phyloP scores from a whole-genome alignment of 2,329 filamentous ascomycete genomes.

The Didymella pomorum region DNA sequence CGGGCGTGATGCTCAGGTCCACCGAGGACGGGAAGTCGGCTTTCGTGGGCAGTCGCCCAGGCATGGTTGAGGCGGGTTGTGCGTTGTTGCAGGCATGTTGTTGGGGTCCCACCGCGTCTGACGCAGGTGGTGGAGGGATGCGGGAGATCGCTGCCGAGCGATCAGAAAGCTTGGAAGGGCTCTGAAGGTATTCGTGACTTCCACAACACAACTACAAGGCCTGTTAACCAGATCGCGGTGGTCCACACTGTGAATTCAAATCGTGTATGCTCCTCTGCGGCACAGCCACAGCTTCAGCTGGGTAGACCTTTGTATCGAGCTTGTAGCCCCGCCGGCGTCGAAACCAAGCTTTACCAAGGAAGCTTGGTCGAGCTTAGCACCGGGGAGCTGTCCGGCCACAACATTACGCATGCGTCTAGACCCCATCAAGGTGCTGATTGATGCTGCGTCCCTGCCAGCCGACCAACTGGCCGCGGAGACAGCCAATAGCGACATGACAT shows the following conservation, averaged over 20 bases:
- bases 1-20: constrained; percentile 54
- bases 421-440: constrained; percentile 22
- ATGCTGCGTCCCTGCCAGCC: constrained; percentile 19
- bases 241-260: too few relatives aligned
- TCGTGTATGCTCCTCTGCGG: neutral
- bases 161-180: constrained; percentile 6
- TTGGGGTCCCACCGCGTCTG: constrained; percentile 16
- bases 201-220: neutral
- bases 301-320: neutral
- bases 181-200: neutral
- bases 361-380: constrained; percentile 28
- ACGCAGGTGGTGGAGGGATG: constrained; percentile 24
- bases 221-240: too few relatives aligned
- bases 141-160: constrained; percentile 31
- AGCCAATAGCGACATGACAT: constrained; percentile 26
- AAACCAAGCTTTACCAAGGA: constrained; percentile 43
- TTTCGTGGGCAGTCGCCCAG: constrained; percentile 53
- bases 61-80: constrained; percentile 40
- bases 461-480: constrained; percentile 1
- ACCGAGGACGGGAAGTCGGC: constrained; percentile 54
- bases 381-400: constrained; percentile 3
- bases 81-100: constrained; percentile 27
- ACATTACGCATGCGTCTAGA: constrained; percentile 40
- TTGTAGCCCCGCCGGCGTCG: neutral
- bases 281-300: constrained; percentile 15